Base-by-base conservation (phyloP, 2,329 filamentous ascomycete genomes). In the Fusarium compactum region DNA sequence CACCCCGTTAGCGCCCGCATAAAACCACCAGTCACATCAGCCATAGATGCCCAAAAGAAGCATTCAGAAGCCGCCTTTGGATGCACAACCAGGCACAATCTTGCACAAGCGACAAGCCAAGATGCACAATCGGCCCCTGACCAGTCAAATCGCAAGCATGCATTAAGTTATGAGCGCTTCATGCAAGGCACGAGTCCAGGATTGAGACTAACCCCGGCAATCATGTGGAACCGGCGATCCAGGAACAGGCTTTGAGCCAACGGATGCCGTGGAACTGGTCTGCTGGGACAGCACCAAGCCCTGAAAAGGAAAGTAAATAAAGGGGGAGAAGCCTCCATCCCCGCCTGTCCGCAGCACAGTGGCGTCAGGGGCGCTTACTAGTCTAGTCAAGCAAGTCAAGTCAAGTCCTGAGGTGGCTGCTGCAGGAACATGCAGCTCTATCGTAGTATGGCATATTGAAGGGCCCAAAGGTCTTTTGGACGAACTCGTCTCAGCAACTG, bases 291-390 rank as follows among this genome's bases (percentile, higher is more conserved):
- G 55, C 53, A 34, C 56, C 51, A 63, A 34, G 56, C 56, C 51
- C 67, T 62, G 40, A 58, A 58, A 40, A 58, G 69, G 69, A 69
- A 71, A 71, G 68, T 65, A 70, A 69, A 70, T 69, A 70, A 71
- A 71, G 69, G 69, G 63, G 61, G 51, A 44, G 50, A 59, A 60
- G 54, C 24, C 20, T 47, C 34, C 38, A 25, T 62, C 65, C 59
- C 68, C 67, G 55, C 59, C 59, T 65, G 60, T 64, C 62, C 69
- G 53, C 56, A 69, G 44, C 34, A 53, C 34, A 53, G 57, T 69
- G 69, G 69, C 69, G 69, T 66, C 69, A 69, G 69, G 69, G 69
- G 68, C 47, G 55, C 25, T 40, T 57, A 12, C 41, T 53, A 29
- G 27, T 29, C 27, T 29, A 52, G 46, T 41, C 16, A 25, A 51